These are phyloP conservation scores for Deuterostichococcus epilithicus DNA, from an alignment of 139 green algal species.

Conservation along the genomic window DNA sequence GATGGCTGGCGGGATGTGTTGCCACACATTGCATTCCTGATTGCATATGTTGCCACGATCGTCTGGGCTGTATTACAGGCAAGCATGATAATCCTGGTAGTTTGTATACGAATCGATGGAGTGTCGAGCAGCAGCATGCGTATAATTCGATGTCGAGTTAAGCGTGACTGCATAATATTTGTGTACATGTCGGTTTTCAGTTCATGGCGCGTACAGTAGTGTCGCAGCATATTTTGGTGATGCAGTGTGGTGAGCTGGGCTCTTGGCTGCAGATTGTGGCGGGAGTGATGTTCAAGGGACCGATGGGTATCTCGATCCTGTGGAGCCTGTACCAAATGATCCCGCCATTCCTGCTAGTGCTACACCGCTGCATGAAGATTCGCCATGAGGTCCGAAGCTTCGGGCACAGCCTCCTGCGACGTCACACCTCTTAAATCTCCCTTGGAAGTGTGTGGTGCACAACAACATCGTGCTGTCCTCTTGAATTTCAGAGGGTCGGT, in stretches of 20 bases:
- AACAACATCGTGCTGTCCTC: no score
- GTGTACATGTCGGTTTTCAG: no score
- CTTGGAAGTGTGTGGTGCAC: no score
- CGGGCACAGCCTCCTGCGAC: neutral
- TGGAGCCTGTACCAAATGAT: conserved; percentile 50
- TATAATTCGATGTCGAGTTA: no score
- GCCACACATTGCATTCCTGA: neutral
- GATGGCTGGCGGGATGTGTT: neutral
- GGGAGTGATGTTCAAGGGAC: conserved; percentile 1
- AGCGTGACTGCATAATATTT: no score
- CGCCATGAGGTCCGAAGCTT: neutral
- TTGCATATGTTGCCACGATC: neutral
- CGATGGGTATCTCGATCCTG: conserved; percentile 38
- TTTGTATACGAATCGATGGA: neutral
- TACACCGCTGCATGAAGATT: conserved; percentile 19
- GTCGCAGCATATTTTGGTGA: no score
- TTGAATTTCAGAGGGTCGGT: no score
- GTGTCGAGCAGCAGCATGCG: no score
- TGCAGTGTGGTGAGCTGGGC: neutral
- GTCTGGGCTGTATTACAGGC: neutral
- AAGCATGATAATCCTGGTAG: neutral
- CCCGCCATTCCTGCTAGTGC: conserved; percentile 43
- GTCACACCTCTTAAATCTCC: no score
- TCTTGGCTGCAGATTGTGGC: conserved; percentile 25
- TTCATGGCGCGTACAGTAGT: no score